phyloP scores from a whole-genome alignment of 805 yeast genomes.

The Candida cerambycidarum region DNA sequence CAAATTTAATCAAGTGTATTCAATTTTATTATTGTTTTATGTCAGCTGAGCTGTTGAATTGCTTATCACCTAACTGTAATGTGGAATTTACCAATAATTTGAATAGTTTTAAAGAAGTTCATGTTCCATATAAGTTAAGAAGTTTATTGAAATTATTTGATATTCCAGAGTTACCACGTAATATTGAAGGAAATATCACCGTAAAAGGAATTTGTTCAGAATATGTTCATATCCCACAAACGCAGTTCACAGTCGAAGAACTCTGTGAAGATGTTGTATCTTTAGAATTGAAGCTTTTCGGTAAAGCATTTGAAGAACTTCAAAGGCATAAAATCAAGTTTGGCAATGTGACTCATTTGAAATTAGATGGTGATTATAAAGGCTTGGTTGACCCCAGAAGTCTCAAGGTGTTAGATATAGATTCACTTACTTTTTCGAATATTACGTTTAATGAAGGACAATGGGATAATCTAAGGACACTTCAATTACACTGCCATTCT shows the following conservation, averaged over 20 bases:
- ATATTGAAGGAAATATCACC: background rate
- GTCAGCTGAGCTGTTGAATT: background rate
- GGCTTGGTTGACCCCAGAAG: background rate
- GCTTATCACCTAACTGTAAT: background rate
- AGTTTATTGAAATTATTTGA: background rate
- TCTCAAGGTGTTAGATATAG: too few species aligned
- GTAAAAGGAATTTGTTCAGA: background rate
- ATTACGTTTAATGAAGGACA: too few species aligned
- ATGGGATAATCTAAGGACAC: too few species aligned
- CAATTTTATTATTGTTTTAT: constrained; percentile 1
- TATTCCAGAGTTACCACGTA: background rate
- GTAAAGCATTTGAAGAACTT: background rate
- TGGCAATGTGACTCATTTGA: background rate
- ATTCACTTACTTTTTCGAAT: too few species aligned
- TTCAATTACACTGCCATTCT: too few species aligned
- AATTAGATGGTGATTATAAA: background rate
- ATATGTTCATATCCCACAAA: background rate
- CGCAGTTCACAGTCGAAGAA: background rate
- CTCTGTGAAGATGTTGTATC: background rate
- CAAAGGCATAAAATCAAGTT: background rate
- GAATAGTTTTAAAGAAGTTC: background rate
- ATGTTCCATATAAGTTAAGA: background rate
- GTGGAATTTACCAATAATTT: background rate
- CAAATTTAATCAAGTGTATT: background rate
- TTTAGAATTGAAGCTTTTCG: background rate